phyloP scores from a whole-genome alignment of 352 stramenopile species.

The Pythium vanterpoolii region DNA sequence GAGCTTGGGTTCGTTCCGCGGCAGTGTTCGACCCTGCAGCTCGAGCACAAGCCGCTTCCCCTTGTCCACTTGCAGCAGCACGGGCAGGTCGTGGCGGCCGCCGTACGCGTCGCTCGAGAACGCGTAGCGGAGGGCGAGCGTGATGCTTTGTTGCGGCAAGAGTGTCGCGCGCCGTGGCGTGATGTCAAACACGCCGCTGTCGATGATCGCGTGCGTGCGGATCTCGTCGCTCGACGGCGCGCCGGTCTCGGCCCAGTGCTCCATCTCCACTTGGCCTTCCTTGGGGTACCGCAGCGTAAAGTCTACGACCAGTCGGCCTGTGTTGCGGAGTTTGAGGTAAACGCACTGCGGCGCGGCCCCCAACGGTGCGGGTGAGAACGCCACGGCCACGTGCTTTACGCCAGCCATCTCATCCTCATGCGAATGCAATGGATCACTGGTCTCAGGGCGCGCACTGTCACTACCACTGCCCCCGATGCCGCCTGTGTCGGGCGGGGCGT shows the following conservation, averaged over 20 bases:
- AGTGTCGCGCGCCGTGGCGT: conserved; percentile 50
- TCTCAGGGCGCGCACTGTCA: neutral
- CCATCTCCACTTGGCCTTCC: conserved; percentile 90
- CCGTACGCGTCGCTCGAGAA: conserved; percentile 72
- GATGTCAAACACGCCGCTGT: conserved; percentile 72
- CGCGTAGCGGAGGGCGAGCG: conserved; percentile 64
- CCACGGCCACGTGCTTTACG: conserved; percentile 53
- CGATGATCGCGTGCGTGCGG: conserved; percentile 74
- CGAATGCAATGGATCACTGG: neutral
- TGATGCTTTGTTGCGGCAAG: conserved; percentile 54
- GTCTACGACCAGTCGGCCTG: conserved; percentile 75
- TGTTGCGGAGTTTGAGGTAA: conserved; percentile 84
- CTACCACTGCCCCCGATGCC: neutral
- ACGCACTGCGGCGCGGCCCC: conserved; percentile 53
- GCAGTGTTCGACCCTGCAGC: conserved; percentile 80
- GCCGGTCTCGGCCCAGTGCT: conserved; percentile 90
- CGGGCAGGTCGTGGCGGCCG: conserved; percentile 80
- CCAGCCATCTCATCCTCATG: conserved; percentile 11
- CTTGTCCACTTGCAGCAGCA: conserved; percentile 87
- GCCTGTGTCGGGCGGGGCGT: conserved; percentile 25
- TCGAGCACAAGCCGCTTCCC: conserved; percentile 88
- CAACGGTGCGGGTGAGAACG: conserved; percentile 75
- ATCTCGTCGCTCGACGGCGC: conserved; percentile 80
- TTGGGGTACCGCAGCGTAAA: conserved; percentile 89
- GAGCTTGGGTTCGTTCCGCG: conserved; percentile 51